phyloP scores from a whole-genome alignment of 257 asterid genomes.

The Leptodermis oblonga region DNA sequence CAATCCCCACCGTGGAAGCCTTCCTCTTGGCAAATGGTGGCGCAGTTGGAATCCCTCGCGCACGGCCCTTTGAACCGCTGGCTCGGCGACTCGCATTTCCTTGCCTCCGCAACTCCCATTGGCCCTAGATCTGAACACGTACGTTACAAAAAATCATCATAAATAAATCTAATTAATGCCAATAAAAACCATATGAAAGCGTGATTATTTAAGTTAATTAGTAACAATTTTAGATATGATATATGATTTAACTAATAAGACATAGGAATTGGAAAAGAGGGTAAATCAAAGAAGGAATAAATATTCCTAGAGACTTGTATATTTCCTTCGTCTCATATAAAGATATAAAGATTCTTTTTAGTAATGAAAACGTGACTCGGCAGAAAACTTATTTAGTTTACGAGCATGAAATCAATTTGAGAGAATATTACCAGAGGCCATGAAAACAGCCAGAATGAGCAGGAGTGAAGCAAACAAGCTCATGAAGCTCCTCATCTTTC shows the following conservation, averaged over 20 bases:
- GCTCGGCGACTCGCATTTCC: conserved; percentile 63
- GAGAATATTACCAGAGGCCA: conserved; percentile 38
- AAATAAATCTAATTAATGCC: not conserved
- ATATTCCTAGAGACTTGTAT: too few species aligned
- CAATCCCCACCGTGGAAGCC: conserved; percentile 68
- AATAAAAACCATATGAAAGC: too few species aligned
- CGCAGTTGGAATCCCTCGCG: conserved; percentile 42
- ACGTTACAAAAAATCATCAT: not conserved
- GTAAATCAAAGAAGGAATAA: too few species aligned
- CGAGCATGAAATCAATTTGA: too few species aligned
- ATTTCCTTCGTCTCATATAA: too few species aligned
- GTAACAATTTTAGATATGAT: too few species aligned
- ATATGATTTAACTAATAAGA: too few species aligned
- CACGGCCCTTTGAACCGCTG: conserved; percentile 53
- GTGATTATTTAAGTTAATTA: too few species aligned
- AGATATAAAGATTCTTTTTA: too few species aligned
- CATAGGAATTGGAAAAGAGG: too few species aligned
- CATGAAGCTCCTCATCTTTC: conserved; percentile 33
- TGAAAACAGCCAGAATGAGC: conserved; percentile 37
- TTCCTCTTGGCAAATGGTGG: conserved; percentile 54
- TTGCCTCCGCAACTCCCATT: conserved; percentile 46
- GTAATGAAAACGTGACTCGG: too few species aligned
- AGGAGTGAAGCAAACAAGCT: conserved; percentile 35
- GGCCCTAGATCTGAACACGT: conserved; percentile 9
- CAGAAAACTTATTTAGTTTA: too few species aligned